Conservation (phyloP, 2,329 filamentous ascomycete species). For the Chlorencoelia australis region DNA sequence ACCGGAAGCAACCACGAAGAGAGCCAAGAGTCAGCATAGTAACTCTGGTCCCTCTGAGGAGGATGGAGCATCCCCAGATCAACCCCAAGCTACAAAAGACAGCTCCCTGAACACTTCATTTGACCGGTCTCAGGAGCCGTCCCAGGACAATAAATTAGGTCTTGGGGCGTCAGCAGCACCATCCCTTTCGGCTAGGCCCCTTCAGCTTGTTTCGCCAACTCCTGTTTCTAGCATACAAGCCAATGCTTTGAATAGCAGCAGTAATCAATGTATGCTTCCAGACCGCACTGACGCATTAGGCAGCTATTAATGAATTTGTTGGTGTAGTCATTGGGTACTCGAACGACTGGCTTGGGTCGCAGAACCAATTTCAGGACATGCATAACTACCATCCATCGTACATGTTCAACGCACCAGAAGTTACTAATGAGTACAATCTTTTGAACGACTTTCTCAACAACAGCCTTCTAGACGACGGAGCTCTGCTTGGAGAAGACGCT, state of each 20-base stretch:
- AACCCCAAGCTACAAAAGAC: constrained; percentile 35
- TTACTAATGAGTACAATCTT: constrained; percentile 92
- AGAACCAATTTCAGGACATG: constrained; percentile 88
- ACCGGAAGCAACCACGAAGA: constrained; percentile 55
- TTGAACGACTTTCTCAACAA: constrained; percentile 94
- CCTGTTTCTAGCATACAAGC: constrained; percentile 57
- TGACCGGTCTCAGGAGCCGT: constrained; percentile 43
- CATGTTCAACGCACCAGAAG: constrained; percentile 89
- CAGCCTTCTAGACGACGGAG: constrained; percentile 77
- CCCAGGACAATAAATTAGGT: constrained; percentile 30
- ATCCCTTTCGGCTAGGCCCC: constrained; percentile 42
- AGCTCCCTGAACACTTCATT: constrained; percentile 44
- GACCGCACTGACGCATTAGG: constrained; percentile 10
- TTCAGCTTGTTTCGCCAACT: constrained; percentile 64
- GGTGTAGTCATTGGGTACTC: constrained; percentile 67
- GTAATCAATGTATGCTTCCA: constrained; percentile 61
- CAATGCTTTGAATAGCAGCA: constrained; percentile 50
- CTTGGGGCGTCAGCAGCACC: constrained; percentile 24
- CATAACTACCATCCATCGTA: constrained; percentile 88
- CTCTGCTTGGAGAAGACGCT: constrained; percentile 58
- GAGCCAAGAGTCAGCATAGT: constrained; percentile 57
- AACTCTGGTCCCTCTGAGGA: constrained; percentile 43
- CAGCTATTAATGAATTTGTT: constrained; percentile 31
- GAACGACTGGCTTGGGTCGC: constrained; percentile 64
- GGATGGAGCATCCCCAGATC: constrained; percentile 46